Conservation (phyloP, 148 eudicot genomes). For the Arbutus unedo region DNA sequence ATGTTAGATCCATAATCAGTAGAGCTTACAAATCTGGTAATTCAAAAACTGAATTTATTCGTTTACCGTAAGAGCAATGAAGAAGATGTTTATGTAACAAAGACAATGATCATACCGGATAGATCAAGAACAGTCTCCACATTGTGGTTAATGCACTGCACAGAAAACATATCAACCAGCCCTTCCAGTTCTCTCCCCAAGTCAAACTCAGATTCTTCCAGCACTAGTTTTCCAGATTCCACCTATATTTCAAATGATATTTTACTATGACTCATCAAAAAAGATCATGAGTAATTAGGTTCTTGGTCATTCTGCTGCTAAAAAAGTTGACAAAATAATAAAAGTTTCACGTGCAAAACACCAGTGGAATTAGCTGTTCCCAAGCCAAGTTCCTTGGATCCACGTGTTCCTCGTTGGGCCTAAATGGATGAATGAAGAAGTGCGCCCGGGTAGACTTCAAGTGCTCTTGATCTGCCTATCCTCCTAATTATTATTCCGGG, state of each 20-base stretch:
- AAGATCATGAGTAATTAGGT: not conserved
- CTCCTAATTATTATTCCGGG: too few species aligned
- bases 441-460: too few species aligned
- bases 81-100: not conserved
- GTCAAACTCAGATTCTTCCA: slow-evolving; percentile 87
- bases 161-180: slow-evolving; percentile 93
- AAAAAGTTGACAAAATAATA: not conserved
- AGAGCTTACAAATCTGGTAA: not conserved
- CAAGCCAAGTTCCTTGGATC: too few species aligned
- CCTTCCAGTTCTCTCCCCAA: slow-evolving; percentile 95
- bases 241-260: slow-evolving; percentile 43
- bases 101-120: slow-evolving; percentile 44
- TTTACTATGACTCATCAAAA: not conserved
- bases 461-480: too few species aligned
- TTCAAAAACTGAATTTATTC: not conserved
- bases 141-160: slow-evolving; percentile 86
- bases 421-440: too few species aligned
- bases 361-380: not conserved
- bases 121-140: slow-evolving; percentile 89
- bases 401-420: too few species aligned
- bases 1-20: too few species aligned
- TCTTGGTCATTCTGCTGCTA: slow-evolving; percentile 4
- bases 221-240: slow-evolving; percentile 88
- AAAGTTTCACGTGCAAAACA: not conserved
- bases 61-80: not conserved